These are phyloP conservation scores for Quercus aquifolioides DNA, from an alignment of 306 rosid genomes.

Conservation along the genomic window DNA sequence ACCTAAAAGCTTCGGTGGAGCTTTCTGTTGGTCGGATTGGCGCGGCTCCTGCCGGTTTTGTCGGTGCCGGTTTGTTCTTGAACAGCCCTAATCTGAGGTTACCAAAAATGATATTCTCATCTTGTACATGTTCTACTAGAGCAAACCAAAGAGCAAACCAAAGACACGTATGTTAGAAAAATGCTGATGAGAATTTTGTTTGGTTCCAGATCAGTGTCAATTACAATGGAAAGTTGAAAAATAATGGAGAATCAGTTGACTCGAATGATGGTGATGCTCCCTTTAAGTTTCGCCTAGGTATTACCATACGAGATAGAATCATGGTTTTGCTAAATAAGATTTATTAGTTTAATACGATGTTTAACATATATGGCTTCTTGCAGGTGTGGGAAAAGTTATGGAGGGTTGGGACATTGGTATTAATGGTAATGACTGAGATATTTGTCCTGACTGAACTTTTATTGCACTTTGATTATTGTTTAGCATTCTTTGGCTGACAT, in stretches of 20 bases:
- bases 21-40: too few species aligned
- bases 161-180: neutral
- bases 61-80: too few species aligned
- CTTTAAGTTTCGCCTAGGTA: constrained; percentile 86
- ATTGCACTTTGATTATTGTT: neutral
- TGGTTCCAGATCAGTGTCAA: constrained; percentile 62
- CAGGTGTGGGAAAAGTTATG: constrained; percentile 66
- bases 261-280: constrained; percentile 47
- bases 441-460: neutral
- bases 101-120: neutral
- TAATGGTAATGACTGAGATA: constrained; percentile 54
- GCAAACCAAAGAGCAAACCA: too few species aligned
- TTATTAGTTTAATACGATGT: neutral
- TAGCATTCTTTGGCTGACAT: neutral
- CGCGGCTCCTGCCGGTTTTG: too few species aligned
- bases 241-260: constrained; percentile 50
- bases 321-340: neutral
- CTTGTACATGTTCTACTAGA: neutral
- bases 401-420: constrained; percentile 78
- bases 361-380: constrained; percentile 24
- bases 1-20: too few species aligned
- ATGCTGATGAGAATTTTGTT: constrained; percentile 9
- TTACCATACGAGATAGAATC: neutral
- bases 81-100: too few species aligned
- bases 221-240: constrained; percentile 65